These are phyloP conservation scores for Nigrospora sphaerica DNA, from an alignment of 2,329 filamentous ascomycete genomes.

Conservation along the genomic window DNA sequence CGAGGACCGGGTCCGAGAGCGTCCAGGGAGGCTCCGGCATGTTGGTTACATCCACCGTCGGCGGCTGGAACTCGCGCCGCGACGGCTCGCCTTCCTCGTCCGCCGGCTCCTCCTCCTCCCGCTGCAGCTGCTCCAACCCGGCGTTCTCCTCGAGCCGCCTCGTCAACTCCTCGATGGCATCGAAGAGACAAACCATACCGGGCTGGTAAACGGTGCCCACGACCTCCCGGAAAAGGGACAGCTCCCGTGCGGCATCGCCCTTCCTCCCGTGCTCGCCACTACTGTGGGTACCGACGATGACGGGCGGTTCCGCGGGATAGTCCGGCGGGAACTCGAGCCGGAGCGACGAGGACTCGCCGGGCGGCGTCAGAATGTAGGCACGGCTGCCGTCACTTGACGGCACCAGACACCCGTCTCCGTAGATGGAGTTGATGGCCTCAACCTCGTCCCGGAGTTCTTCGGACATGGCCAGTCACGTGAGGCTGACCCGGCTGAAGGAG, in stretches of 20 bases:
- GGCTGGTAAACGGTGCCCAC: slow-evolving; percentile 61
- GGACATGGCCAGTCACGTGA: slow-evolving; percentile 31
- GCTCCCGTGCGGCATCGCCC: slow-evolving; percentile 65
- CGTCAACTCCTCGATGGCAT: slow-evolving; percentile 72
- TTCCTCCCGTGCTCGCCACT: slow-evolving; percentile 60
- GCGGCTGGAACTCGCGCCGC: not conserved
- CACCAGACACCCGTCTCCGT: slow-evolving; percentile 58
- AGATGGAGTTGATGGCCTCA: slow-evolving; percentile 79
- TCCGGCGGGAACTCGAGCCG: slow-evolving; percentile 60
- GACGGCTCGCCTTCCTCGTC: not conserved
- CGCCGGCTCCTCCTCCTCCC: slow-evolving; percentile 12
- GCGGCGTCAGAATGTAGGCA: slow-evolving; percentile 60
- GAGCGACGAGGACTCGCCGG: slow-evolving; percentile 49
- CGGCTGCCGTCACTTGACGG: slow-evolving; percentile 27
- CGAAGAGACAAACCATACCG: slow-evolving; percentile 80
- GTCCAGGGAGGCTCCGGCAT: slow-evolving; percentile 54
- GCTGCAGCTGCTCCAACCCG: slow-evolving; percentile 14
- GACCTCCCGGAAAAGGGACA: slow-evolving; percentile 62
- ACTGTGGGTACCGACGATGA: slow-evolving; percentile 71
- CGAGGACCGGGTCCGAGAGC: slow-evolving; percentile 64
- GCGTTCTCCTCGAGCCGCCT: slow-evolving; percentile 29
- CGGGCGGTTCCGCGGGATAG: slow-evolving; percentile 71
- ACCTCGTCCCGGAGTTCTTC: slow-evolving; percentile 65
- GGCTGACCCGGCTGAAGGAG: not conserved
- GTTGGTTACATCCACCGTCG: not conserved